Base-by-base conservation (phyloP, 1,284 basidiomycete genomes). In the Cutaneotrichosporon sp. region DNA sequence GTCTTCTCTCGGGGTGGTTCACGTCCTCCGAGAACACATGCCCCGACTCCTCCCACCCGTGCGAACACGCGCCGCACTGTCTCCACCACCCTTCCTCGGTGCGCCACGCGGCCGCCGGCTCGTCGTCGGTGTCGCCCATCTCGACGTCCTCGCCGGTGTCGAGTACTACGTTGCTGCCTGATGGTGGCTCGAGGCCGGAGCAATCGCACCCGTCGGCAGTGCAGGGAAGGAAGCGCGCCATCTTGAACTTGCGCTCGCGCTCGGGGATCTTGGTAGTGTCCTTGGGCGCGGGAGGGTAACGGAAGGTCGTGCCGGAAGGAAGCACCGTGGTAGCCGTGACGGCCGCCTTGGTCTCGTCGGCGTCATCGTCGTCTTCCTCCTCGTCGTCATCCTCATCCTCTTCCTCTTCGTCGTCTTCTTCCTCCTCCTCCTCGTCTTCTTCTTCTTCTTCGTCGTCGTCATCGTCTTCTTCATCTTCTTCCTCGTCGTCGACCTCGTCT, bases 141-240 rank as follows among this genome's bases (percentile, higher is more conserved):
- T 82, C 85, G 46, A 84, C 49, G 81, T 84, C 53, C 59, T 82
- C 81, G 62, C 79, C 78, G 58, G 86, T 84, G 63, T 87, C 86
- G 38, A 86, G 82, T 14, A 85, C 82, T 61, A 91, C 83, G 51
- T 86, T 81, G 47, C 85, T 80, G 61, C 82, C 83, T 22, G 81
- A 77, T 42, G 86, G 84, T 49, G 91, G 91, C 64, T 84, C 86
- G n/a, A 93, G 83, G 21, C 89, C 88, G 69, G 90, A 90, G 40
- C 72, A 75, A 5, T 80, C 73, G 73, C 91, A 93, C 1, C 64
- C 73, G 1, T 71, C 68, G 2, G 65, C 71, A 21, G 71, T 69
- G 63, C 80, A 81, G 13, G 58, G 56, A 4, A 79, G 11, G 63
- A 76, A 81, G 32, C 80, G 69, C 4, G 78, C 80, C 4, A 73